Evolutionary conservation across 345 rosid genomes (phyloP).

Genomic region (Arabidopsis thaliana): TAIR10.1 NC_003071.7:13000001-13000500

Average conservation of each 20-base stretch:
- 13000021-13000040: slow-evolving; percentile 8
- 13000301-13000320: not conserved
- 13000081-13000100: not conserved
- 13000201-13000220: slow-evolving; percentile 34
- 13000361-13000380: no score
- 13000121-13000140: not conserved
- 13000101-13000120: slow-evolving; percentile 23
- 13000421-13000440: slow-evolving; percentile 30
- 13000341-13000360: slow-evolving; percentile 22
- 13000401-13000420: slow-evolving; percentile 28
- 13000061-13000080: slow-evolving; percentile 42
- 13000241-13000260: slow-evolving; percentile 43
- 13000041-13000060: slow-evolving; percentile 32
- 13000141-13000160: not conserved
- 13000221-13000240: slow-evolving; percentile 36
- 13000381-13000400: not conserved
- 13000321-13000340: slow-evolving; percentile 1
- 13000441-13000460: slow-evolving; percentile 14
- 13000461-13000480: slow-evolving; percentile 3
- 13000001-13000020: slow-evolving; percentile 31
- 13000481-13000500: slow-evolving; percentile 4
- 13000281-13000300: slow-evolving; percentile 29
- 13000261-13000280: slow-evolving; percentile 26
- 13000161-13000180: not conserved
- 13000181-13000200: slow-evolving; percentile 14